Evolutionary conservation across 2,329 filamentous ascomycete genomes (phyloP), one percentile per base, ranked within the genome.

Genomic region (Coniochaeta prunicola): DNA sequence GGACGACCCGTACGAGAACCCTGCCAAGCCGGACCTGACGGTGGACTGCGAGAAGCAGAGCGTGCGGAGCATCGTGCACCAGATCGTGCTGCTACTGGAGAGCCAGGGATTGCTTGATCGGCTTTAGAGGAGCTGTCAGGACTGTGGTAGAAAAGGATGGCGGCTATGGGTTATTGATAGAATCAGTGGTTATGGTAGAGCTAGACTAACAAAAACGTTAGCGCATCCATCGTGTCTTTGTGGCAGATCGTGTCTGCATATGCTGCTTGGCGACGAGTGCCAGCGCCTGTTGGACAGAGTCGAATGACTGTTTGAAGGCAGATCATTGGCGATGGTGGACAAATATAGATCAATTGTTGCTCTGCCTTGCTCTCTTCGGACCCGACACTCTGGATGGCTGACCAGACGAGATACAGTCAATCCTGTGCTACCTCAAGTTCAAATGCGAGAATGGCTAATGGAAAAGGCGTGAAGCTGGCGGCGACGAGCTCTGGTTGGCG

Each of bases 61-160:
- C 65, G 92, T 97, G 54, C 84, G 94, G 70, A 94, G 90, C 61
- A 93, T 93, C 62, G 94, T 99, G 57, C 94, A 99, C 80, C 90
- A 97, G 83, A 97, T 99, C 69, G 84, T 99, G 63, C 81, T 99
- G 69, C 77, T 97, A 77, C 80, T 99, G 60, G 94, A 99, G 84
- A 89, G 88, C 72, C 82, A 89, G 69, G 94, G 94, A 56, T 84
- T 96, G 69, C 79, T 99, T 69, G 93, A 97, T 79, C 84, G 80
- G 61, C 70, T 84, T 61, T 85, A 76, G 50, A 72, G 9, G 19
- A 13, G 19, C 7, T 26, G 19, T 3, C 19, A 62, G 26, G 10
- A 54, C 38, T 24, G 45, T 24, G 26, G 21, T 24, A 28, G 53
- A 17, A 34, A 9, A 24, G 24, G 28, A 48, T 8, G 9, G 45